Conservation (phyloP, 768 basidiomycete species). For the Collybia nuda region DNA sequence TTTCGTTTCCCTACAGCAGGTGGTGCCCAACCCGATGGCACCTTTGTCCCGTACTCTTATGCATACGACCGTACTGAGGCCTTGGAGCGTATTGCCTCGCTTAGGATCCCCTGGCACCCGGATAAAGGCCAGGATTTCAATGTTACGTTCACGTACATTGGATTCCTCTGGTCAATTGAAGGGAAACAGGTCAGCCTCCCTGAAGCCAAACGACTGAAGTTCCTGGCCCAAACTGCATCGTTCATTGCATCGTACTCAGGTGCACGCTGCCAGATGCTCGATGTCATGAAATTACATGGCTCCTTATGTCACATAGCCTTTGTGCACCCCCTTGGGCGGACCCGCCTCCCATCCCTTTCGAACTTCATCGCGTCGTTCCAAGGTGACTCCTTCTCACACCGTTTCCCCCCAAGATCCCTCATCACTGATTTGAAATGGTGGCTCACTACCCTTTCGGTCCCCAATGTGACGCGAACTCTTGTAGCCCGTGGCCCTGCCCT, state of each 20-base stretch:
- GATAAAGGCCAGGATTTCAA: constrained; percentile 24
- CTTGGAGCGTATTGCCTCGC: constrained; percentile 9
- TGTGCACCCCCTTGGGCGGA: constrained; percentile 19
- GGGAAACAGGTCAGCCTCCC: constrained; percentile 24
- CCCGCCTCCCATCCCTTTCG: constrained; percentile 20
- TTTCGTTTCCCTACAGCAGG: constrained; percentile 17
- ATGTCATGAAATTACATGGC: constrained; percentile 25
- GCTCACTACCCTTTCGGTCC: constrained; percentile 1
- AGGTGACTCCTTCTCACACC: constrained; percentile 7
- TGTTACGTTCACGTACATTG: constrained; percentile 22
- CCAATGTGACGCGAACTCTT: background rate
- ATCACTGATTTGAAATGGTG: constrained; percentile 30
- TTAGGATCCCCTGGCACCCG: constrained; percentile 27
- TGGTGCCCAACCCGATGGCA: background rate
- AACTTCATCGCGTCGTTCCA: constrained; percentile 20
- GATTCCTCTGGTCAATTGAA: constrained; percentile 31
- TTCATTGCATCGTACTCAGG: constrained; percentile 2
- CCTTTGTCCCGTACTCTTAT: constrained; percentile 11
- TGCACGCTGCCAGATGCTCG: constrained; percentile 11
- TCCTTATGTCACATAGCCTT: constrained; percentile 30
- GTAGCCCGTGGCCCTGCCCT: background rate
- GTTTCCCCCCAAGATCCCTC: constrained; percentile 15
- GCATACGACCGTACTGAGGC: constrained; percentile 15
- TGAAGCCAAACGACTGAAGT: constrained; percentile 26
- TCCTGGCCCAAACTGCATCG: constrained; percentile 18